These are phyloP conservation scores for Trichoderma gamsii DNA, from an alignment of 495 filamentous ascomycete species.

Conservation along the genomic window DNA sequence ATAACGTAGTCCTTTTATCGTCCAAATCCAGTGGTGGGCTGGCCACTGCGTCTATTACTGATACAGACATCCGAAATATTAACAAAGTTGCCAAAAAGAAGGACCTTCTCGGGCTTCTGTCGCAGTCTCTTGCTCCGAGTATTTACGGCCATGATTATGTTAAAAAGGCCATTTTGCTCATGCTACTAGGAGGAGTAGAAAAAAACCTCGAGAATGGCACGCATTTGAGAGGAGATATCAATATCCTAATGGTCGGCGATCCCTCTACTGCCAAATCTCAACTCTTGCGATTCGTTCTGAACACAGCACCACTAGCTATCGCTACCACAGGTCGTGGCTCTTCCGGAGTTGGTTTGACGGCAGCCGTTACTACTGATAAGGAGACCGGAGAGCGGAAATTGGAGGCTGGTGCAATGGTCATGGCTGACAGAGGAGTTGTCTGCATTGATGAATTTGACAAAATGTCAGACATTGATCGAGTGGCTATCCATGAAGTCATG, in stretches of 20 bases:
- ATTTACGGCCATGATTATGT: slow-evolving; percentile 98
- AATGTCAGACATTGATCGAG: slow-evolving; percentile 97
- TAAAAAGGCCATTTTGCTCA: slow-evolving; percentile 94
- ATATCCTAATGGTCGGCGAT: slow-evolving; percentile 99
- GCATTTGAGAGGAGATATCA: slow-evolving; percentile 96
- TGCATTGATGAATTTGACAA: slow-evolving; percentile 99
- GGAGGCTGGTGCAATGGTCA: slow-evolving; percentile 98
- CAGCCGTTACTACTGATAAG: slow-evolving; percentile 92
- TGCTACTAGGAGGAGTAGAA: slow-evolving; percentile 97
- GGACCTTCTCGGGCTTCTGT: slow-evolving; percentile 85
- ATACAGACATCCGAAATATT: slow-evolving; percentile 96
- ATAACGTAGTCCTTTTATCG: slow-evolving; percentile 90
- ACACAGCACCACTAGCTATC: slow-evolving; percentile 94
- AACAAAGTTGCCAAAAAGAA: slow-evolving; percentile 96
- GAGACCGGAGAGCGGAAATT: slow-evolving; percentile 93
- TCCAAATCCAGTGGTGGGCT: slow-evolving; percentile 95
- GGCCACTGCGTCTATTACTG: slow-evolving; percentile 88
- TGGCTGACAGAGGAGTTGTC: slow-evolving; percentile 92
- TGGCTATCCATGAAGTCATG: slow-evolving; percentile 99
- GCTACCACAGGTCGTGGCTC: slow-evolving; percentile 96
- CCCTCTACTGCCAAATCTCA: slow-evolving; percentile 98
- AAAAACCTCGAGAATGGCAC: slow-evolving; percentile 98
- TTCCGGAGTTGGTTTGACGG: slow-evolving; percentile 96
- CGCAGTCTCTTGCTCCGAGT: slow-evolving; percentile 95
- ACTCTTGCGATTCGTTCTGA: slow-evolving; percentile 92